A percentile compares a stretch with the other conserved stretches of the same genome.
Conservation (phyloP, 140 eudicot species). For the Cichorium intybus region DNA sequence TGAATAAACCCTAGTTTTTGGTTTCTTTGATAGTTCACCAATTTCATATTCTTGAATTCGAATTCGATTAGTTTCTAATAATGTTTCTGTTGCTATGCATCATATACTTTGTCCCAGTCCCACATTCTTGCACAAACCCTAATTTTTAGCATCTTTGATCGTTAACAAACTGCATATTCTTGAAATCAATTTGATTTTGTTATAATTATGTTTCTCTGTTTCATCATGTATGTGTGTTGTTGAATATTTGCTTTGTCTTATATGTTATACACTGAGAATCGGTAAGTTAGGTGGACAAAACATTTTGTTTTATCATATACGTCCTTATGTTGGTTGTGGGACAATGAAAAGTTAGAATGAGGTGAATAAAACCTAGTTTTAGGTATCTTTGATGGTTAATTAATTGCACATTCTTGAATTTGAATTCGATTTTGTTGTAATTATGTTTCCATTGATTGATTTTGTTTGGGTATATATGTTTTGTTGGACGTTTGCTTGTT, state of each 20-base stretch:
- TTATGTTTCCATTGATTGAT: too few species aligned
- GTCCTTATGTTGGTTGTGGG: too few species aligned
- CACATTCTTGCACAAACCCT: conserved; percentile 3
- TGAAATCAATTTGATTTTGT: not conserved
- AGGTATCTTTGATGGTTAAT: not conserved
- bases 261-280: too few species aligned
- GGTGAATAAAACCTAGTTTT: not conserved
- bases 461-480: too few species aligned
- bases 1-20: conserved; percentile 10
- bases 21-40: not conserved
- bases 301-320: too few species aligned
- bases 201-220: not conserved
- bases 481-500: not conserved
- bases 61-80: not conserved
- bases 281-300: too few species aligned
- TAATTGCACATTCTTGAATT: too few species aligned
- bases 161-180: not conserved
- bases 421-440: too few species aligned
- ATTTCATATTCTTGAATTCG: conserved; percentile 9
- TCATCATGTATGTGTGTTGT: too few species aligned
- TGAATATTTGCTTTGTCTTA: too few species aligned
- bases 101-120: too few species aligned
- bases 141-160: not conserved
- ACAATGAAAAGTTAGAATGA: too few species aligned
- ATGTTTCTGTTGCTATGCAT: not conserved